Percentiles rank a stretch among this genome's conserved stretches.
Conservation (phyloP, 1,139 yeast genomes). For the Yamadazyma spencermartinsiae region DNA sequence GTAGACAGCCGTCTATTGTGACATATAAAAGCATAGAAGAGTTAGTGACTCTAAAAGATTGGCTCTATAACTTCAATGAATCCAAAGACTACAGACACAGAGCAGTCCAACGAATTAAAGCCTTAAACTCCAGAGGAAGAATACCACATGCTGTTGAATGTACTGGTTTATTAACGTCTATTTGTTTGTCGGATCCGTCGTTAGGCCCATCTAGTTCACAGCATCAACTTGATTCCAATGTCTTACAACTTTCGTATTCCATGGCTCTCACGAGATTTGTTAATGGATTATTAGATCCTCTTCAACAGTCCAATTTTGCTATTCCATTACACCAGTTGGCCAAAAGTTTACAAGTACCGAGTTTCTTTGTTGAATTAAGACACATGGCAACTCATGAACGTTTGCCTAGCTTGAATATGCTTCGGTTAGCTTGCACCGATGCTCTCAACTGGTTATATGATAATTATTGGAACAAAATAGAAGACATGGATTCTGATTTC, state of each 20-base stretch:
- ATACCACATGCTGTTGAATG: conserved; percentile 52
- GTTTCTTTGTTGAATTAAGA: conserved; percentile 83
- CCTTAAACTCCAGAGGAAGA: conserved; percentile 38
- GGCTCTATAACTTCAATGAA: conserved; percentile 52
- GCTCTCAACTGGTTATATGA: conserved; percentile 77
- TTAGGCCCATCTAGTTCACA: conserved; percentile 9
- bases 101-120: conserved; percentile 50
- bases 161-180: conserved; percentile 62
- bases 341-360: conserved; percentile 65
- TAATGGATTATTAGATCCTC: conserved; percentile 86
- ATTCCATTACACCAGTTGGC: conserved; percentile 80
- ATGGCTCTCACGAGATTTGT: conserved; percentile 86
- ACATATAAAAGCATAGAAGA: conserved; percentile 59
- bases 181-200: conserved; percentile 46
- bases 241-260: conserved; percentile 56
- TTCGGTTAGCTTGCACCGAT: conserved; percentile 54
- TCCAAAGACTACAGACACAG: conserved; percentile 24
- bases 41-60: conserved; percentile 50
- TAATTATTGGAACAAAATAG: conserved; percentile 67
- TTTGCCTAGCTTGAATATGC: conserved; percentile 68
- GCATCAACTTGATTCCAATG: conserved; percentile 23
- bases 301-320: conserved; percentile 77
- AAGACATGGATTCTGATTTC: conserved; percentile 24
- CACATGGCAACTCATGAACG: conserved; percentile 92
- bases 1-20: conserved; percentile 45